These are phyloP conservation scores for Echinosophora koreensis DNA, from an alignment of 306 rosid genomes.

Conservation along the genomic window DNA sequence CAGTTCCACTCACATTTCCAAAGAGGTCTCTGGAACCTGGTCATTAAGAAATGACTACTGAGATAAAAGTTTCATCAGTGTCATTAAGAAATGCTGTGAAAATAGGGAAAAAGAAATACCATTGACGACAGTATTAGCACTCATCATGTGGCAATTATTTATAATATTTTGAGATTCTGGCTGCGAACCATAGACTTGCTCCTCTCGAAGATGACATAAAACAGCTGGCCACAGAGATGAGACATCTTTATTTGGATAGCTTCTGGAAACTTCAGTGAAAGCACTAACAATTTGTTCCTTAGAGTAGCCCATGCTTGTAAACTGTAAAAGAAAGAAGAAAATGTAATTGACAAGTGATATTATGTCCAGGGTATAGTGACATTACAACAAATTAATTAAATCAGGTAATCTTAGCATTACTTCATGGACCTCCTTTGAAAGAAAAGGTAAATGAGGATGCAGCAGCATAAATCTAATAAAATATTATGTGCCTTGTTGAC, in stretches of 20 bases:
- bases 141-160: conserved; percentile 36
- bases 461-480: conserved; percentile 6
- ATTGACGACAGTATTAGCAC: conserved; percentile 44
- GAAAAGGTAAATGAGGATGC: background rate
- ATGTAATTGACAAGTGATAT: background rate
- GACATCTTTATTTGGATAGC: conserved; percentile 63
- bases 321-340: conserved; percentile 54
- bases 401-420: conserved; percentile 5
- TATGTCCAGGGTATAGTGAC: background rate
- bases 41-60: conserved; percentile 43
- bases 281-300: conserved; percentile 74
- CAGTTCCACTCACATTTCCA: conserved; percentile 52
- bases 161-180: conserved; percentile 49
- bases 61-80: conserved; percentile 14
- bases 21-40: conserved; percentile 58
- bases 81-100: conserved; percentile 22
- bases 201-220: conserved; percentile 81
- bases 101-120: conserved; percentile 43
- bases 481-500: background rate
- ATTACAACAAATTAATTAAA: conserved; percentile 32
- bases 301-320: conserved; percentile 80
- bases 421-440: conserved; percentile 33
- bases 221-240: conserved; percentile 85
- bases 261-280: conserved; percentile 63
- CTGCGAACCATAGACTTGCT: conserved; percentile 69